These are phyloP conservation scores for Penicillium sclerotigenum DNA, from an alignment of 2,329 filamentous ascomycete species.

Conservation along the genomic window DNA sequence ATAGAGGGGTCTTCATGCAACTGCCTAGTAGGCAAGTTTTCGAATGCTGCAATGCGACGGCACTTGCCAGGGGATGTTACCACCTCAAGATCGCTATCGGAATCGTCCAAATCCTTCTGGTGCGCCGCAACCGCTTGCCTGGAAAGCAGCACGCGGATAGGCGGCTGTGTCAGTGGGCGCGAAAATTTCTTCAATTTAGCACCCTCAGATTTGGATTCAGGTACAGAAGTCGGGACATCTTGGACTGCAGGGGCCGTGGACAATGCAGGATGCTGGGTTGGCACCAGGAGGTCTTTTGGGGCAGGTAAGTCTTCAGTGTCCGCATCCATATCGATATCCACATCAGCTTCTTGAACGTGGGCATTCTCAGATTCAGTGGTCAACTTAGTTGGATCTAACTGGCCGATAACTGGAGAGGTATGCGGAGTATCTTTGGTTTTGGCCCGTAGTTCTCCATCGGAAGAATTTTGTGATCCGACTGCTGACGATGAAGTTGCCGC, in stretches of 20 bases:
- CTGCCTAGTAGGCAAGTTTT: conserved; percentile 63
- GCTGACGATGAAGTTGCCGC: conserved; percentile 37
- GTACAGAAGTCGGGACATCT: conserved; percentile 1
- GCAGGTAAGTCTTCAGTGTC: conserved; percentile 40
- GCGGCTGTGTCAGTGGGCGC: conserved; percentile 25
- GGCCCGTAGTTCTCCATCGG: conserved; percentile 39
- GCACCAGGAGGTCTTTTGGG: conserved; percentile 36
- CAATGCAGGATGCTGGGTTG: conserved; percentile 22
- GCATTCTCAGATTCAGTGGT: neutral
- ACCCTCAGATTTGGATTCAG: conserved; percentile 17
- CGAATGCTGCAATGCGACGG: conserved; percentile 60
- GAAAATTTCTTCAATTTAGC: conserved; percentile 29
- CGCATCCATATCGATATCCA: conserved; percentile 20
- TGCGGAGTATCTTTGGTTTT: conserved; percentile 62
- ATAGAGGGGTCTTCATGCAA: conserved; percentile 60
- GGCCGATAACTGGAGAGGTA: conserved; percentile 57
- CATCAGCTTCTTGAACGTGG: conserved; percentile 1
- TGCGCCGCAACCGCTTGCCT: conserved; percentile 36
- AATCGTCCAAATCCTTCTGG: conserved; percentile 43
- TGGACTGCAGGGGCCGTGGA: conserved; percentile 3
- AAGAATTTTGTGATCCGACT: conserved; percentile 52
- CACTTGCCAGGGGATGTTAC: conserved; percentile 44
- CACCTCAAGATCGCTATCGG: conserved; percentile 62
- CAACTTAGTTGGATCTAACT: conserved; percentile 15
- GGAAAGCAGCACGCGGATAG: conserved; percentile 42